phyloP scores from a whole-genome alignment of 2,329 filamentous ascomycete species.

The Volutella citrinella region DNA sequence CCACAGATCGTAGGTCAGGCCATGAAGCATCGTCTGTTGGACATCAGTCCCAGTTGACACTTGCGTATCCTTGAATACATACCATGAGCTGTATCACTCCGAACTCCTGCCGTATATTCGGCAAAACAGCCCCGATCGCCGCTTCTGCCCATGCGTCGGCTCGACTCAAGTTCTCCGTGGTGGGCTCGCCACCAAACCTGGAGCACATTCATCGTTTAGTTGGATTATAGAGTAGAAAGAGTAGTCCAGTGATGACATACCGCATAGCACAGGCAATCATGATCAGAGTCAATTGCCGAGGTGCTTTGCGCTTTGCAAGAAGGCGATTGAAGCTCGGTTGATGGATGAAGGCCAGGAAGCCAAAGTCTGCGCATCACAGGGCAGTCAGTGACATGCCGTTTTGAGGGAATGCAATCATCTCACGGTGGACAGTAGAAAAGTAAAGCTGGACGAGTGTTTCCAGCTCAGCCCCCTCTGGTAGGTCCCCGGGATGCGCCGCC shows the following conservation, averaged over 20 bases:
- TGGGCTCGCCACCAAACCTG: neutral
- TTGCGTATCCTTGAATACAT: too few species aligned
- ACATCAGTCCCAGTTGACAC: too few species aligned
- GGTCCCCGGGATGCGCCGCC: too few species aligned
- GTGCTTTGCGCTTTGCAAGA: constrained; percentile 1
- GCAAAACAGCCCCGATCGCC: constrained; percentile 1
- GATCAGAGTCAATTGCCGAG: constrained; percentile 3
- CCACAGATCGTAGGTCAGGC: constrained; percentile 1
- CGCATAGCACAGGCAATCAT: constrained; percentile 3
- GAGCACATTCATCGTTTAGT: too few species aligned
- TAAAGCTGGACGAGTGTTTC: too few species aligned
- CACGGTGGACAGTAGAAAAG: too few species aligned
- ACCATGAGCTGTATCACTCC: constrained; percentile 6
- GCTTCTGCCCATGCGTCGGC: constrained; percentile 4
- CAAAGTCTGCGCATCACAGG: too few species aligned
- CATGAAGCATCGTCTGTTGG: neutral
- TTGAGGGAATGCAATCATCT: too few species aligned
- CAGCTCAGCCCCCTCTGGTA: too few species aligned
- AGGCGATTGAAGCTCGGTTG: constrained; percentile 3
- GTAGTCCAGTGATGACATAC: too few species aligned
- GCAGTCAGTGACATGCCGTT: too few species aligned
- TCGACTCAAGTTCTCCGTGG: constrained; percentile 1
- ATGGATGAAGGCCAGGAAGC: constrained; percentile 3
- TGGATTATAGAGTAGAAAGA: too few species aligned
- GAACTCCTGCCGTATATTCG: constrained; percentile 2